phyloP scores from a whole-genome alignment of 768 basidiomycete genomes.

The Chalciporus piperatus region DNA sequence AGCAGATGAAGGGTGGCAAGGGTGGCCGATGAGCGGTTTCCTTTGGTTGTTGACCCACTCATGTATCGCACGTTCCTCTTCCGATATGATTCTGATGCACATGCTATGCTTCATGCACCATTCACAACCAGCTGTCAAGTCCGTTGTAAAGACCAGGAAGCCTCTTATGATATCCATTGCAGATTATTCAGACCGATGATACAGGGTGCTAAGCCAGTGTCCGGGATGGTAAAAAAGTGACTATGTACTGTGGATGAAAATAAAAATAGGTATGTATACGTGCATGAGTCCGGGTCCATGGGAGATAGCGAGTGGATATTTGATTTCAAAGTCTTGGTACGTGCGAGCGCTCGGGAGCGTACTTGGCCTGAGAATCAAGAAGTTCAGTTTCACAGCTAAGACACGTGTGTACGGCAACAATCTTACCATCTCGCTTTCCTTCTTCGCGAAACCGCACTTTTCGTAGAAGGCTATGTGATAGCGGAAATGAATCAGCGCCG shows the following conservation, averaged over 20 bases:
- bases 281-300: conserved; percentile 8
- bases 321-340: conserved; percentile 18
- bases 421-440: conserved; percentile 89
- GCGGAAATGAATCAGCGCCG: conserved; percentile 9
- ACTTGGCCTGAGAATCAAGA: conserved; percentile 47
- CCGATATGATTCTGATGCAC: conserved; percentile 17
- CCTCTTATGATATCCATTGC: conserved; percentile 1
- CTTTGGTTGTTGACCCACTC: conserved; percentile 3
- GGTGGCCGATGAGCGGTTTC: conserved; percentile 55
- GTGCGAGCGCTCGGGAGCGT: conserved; percentile 42
- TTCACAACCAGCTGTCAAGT: neutral
- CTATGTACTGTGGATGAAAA: conserved; percentile 7
- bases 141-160: neutral
- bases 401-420: neutral
- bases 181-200: conserved; percentile 8
- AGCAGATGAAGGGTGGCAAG: conserved; percentile 93
- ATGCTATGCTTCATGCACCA: conserved; percentile 5
- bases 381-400: conserved; percentile 5
- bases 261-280: conserved; percentile 4
- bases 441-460: conserved; percentile 91
- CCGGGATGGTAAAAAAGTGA: conserved; percentile 2
- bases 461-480: conserved; percentile 85
- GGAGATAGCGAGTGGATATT: neutral
- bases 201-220: conserved; percentile 14
- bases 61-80: conserved; percentile 26